Base-by-base conservation (phyloP, 257 asterid genomes). In the Ocimum tenuiflorum region DNA sequence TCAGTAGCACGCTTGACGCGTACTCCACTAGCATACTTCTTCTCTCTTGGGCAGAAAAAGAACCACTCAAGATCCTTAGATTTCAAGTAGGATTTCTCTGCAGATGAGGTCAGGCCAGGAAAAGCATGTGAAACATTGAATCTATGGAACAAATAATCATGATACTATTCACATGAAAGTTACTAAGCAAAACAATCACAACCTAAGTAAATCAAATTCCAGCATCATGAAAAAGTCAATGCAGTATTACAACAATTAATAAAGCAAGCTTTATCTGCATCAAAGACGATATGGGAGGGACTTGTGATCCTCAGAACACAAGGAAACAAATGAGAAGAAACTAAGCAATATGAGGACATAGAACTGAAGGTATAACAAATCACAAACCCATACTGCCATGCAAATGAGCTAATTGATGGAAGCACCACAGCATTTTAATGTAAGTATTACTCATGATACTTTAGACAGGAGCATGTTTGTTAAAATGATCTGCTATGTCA, bases 21-120 rank as follows among this genome's bases (percentile, higher is more conserved):
- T 19, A 11, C 49, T 49, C 98, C 96, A 75, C 85, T 80, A 35
- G 91, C 77, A 74, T 88, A 91, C 80, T 86, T 91, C 75, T 65
- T 88, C 81, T 91, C 96, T 27, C 82, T 83, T 3, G 96, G 95
- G 73, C 95, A 88, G 83, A 86, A 91, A 78, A 91, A 91, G 77
- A 77, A 88, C 98, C 98, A 91, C 65, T 91, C 92, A 1, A 68
- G 82, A 83, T 91, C 98, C 73, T 82, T 85, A 53, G 77, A 83
- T 67, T 71, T 85, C 70, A 85, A 62, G 75, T 76, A 79, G 10
- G 95, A 88, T 78, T 80, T 88, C 73, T 78, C 98, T 91, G 65
- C 41, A 79, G 49, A 72, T 43, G 1, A 41, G 58, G 39, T 11
- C n/a, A 73, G 4, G 31, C 2, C 2, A 27, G 38, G 51, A 27